Conservation (phyloP, 495 filamentous ascomycete genomes). For the Penicillium silybi region DNA sequence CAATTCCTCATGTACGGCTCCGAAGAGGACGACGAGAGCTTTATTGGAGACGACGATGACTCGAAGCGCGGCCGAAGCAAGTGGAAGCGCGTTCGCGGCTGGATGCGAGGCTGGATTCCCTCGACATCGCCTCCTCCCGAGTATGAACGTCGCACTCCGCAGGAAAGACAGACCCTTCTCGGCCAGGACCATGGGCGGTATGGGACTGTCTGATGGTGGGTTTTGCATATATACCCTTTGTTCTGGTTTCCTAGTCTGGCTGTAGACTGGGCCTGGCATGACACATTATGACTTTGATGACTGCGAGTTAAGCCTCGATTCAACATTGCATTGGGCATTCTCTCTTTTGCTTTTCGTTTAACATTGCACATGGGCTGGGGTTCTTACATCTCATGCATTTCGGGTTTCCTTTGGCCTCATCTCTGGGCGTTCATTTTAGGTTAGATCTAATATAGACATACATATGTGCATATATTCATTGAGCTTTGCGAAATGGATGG, state of each 20-base stretch:
- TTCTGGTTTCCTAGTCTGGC: neutral
- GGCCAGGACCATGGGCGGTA: slow-evolving; percentile 29
- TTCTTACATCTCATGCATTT: neutral
- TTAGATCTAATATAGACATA: neutral
- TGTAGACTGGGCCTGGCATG: slow-evolving; percentile 2
- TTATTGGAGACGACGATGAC: slow-evolving; percentile 24
- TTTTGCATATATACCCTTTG: slow-evolving; percentile 1
- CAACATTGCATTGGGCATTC: slow-evolving; percentile 6
- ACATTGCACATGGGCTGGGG: neutral
- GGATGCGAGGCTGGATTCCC: slow-evolving; percentile 70
- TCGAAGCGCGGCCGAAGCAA: slow-evolving; percentile 36
- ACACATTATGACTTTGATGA: slow-evolving; percentile 17
- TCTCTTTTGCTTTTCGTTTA: neutral
- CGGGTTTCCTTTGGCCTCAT: neutral
- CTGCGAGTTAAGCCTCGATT: neutral
- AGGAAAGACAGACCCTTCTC: slow-evolving; percentile 35
- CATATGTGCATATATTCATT: neutral
- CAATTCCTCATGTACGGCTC: slow-evolving; percentile 62
- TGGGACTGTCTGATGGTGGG: slow-evolving; percentile 29
- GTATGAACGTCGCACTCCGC: slow-evolving; percentile 5
- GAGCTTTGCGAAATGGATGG: too few species aligned
- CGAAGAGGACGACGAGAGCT: slow-evolving; percentile 24
- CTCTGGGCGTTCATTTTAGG: neutral
- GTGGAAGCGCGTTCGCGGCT: slow-evolving; percentile 57
- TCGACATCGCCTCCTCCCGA: slow-evolving; percentile 29